A percentile compares a stretch with the other conserved stretches of the same genome.
These are phyloP conservation scores for Cutaneotrichosporon dermatis DNA, from an alignment of 1,284 basidiomycete species.

Conservation along the genomic window DNA sequence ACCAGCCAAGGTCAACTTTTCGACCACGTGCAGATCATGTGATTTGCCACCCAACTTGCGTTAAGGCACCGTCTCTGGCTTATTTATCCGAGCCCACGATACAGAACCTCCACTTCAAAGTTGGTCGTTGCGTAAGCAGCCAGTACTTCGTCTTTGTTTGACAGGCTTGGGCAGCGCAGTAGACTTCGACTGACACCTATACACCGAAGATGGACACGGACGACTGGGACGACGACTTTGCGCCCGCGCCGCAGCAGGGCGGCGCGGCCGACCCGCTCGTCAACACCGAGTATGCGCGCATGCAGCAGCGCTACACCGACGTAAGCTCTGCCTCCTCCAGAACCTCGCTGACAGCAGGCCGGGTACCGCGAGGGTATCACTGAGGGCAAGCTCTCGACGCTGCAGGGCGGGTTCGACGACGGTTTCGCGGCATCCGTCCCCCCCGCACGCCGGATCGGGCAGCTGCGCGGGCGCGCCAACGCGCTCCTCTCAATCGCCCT, in stretches of 20 bases:
- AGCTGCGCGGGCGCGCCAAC: slow-evolving; percentile 49
- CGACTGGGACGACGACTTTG: slow-evolving; percentile 40
- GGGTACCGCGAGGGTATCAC: slow-evolving; percentile 58
- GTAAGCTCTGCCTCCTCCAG: slow-evolving; percentile 27
- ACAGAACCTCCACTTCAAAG: not conserved
- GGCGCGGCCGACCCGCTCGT: slow-evolving; percentile 38
- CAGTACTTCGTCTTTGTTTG: too few species aligned
- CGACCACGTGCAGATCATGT: slow-evolving; percentile 7
- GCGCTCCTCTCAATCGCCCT: slow-evolving; percentile 35
- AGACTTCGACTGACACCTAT: too few species aligned
- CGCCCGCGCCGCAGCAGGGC: slow-evolving; percentile 22
- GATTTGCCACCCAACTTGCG: slow-evolving; percentile 10
- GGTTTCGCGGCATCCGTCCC: slow-evolving; percentile 51
- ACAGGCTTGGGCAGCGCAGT: too few species aligned
- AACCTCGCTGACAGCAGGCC: slow-evolving; percentile 42
- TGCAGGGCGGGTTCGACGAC: slow-evolving; percentile 55
- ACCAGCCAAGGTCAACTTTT: slow-evolving; percentile 10
- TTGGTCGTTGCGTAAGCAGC: not conserved
- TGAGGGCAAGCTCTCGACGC: slow-evolving; percentile 52
- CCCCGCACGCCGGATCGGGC: slow-evolving; percentile 49
- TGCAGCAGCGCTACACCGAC: slow-evolving; percentile 44
- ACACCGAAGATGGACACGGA: slow-evolving; percentile 14
- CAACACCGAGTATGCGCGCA: slow-evolving; percentile 39
- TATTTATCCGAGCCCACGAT: too few species aligned
- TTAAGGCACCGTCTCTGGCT: too few species aligned